Base-by-base conservation (phyloP, 352 stramenopile genomes). In the Saprolegnia parasitica region DNA sequence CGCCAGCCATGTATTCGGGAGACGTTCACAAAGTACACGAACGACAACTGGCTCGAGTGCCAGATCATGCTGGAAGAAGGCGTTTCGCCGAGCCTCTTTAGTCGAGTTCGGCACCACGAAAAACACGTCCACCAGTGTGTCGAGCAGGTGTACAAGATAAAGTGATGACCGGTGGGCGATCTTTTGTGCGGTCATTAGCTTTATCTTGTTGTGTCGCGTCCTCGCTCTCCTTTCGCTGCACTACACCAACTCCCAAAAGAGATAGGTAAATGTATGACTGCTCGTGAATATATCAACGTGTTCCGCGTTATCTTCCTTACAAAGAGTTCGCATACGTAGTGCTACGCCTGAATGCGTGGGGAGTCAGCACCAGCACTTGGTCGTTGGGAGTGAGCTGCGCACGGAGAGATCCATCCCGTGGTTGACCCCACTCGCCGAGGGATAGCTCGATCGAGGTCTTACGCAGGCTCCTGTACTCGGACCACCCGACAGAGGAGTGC, bases 111-210 rank as follows among this genome's bases (percentile, higher is more conserved):
- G 40, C 62, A 42, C 11, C 16, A 57, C 56, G 18, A 60, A 72
- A 8, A 23, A 0, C 72, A 79, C 10, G 73, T 91, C 60, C 75
- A 84, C 60, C 50, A 68, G 56, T 93, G 90, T 73, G 70, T 90
- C 37, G 77, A 86, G 32, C 8, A 70, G 46, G 75, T 89, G 3
- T 93, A 89, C 29, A 74, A 74, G 13, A 81, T 87, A 35, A 73
- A 80, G 67, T 71, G 70, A 81, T 18, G 72, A 91, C 67, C 73
- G 80, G 0, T 56, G 46, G 35, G 61, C 67, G 40, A 83, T 86
- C 52, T 73, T 90, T 1, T 64, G 50, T 26, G 73, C 91, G 13
- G 74, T 86, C 20, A n/a, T 88, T 18, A 77, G 62, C 32, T 76
- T 87, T 24, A 35, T 90, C 24, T 67, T 84, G 0, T 9, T 81